Evolutionary conservation across 768 basidiomycete genomes (phyloP), one percentile per base, ranked within the genome.

Genomic region (Infundibulicybe gibba): DNA sequence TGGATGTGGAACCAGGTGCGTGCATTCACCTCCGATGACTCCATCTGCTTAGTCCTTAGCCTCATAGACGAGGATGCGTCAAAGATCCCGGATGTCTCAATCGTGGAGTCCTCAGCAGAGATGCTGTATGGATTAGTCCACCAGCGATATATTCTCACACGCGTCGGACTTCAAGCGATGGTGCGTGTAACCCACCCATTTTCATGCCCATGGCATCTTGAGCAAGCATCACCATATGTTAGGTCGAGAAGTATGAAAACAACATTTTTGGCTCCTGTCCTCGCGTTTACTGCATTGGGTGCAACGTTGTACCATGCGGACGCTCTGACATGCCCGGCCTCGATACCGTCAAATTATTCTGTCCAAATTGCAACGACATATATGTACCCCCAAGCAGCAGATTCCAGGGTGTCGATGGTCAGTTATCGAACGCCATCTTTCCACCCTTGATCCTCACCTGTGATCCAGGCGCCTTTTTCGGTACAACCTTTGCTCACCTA

Each of bases 1-100:
- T 99, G 54, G 97, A 99, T 69, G 95, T 98, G 44, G 97, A 99
- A 69, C 93, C 97, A 74, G 94, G 95, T 94, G 63, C 65, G 85
- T 54, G 55, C 58, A 53, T 54, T 59, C 35, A 38, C 49, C 44
- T 41, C 20, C 38, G 32, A 35, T 31, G 32, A 31, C 20, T 31
- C 25, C 30, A 21, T 13, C 39, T 21, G 32, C 45, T 54, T 45
- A 53, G 40, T 41, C 38, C 12, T 14, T 34, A 14, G 25, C 15
- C 35, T 10, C 40, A 25, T 25, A 87, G 87, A 90, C 55, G 97
- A 98, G 65, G 97, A 98, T 65, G 80, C 91, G 17, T 83, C 77
- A 15, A 95, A 95, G 72, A 97, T 99, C 49, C 97, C 97, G 13
- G 97, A 99, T 65, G 94, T 98, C 43, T 94, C 94, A 1, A 97